Conservation (phyloP, 2,329 filamentous ascomycete species). For the Colletotrichum zoysiae region DNA sequence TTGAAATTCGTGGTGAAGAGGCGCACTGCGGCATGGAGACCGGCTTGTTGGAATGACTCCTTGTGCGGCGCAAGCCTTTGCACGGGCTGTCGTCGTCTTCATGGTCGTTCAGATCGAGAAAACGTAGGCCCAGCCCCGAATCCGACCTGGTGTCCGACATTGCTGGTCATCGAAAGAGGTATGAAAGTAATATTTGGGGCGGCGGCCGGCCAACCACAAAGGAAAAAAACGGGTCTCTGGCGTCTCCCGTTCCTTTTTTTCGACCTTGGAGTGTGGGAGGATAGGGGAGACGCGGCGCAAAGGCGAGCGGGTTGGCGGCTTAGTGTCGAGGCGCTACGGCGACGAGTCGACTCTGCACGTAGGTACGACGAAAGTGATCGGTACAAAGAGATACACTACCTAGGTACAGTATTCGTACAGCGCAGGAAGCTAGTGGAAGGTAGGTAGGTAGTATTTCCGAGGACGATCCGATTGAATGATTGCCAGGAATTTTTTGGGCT, state of each 20-base stretch:
- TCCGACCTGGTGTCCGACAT: conserved; percentile 41
- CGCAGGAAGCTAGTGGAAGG: conserved; percentile 22
- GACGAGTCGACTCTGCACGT: conserved; percentile 35
- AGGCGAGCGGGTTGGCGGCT: conserved; percentile 20
- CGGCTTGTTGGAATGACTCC: conserved; percentile 24
- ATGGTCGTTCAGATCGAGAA: conserved; percentile 40
- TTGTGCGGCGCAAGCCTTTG: conserved; percentile 36
- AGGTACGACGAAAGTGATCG: conserved; percentile 12
- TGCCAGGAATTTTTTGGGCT: conserved; percentile 22
- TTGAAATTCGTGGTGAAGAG: conserved; percentile 44
- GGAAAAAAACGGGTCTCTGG: conserved; percentile 36
- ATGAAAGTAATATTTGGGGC: conserved; percentile 22
- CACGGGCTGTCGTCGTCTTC: conserved; percentile 40
- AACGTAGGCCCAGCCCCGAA: conserved; percentile 42
- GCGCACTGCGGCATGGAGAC: conserved; percentile 23
- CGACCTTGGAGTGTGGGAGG: conserved; percentile 16
- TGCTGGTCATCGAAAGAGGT: conserved; percentile 37
- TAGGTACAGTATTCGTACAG: background rate
- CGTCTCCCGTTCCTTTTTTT: conserved; percentile 21
- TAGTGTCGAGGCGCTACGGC: conserved; percentile 30
- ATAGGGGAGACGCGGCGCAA: conserved; percentile 24
- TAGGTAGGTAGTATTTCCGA: conserved; percentile 38
- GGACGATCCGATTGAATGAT: conserved; percentile 30
- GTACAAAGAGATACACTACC: conserved; percentile 1
- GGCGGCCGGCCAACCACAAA: conserved; percentile 34